Conservation (phyloP, 78 protist genomes). For the Dictyostelium intermedium region DNA sequence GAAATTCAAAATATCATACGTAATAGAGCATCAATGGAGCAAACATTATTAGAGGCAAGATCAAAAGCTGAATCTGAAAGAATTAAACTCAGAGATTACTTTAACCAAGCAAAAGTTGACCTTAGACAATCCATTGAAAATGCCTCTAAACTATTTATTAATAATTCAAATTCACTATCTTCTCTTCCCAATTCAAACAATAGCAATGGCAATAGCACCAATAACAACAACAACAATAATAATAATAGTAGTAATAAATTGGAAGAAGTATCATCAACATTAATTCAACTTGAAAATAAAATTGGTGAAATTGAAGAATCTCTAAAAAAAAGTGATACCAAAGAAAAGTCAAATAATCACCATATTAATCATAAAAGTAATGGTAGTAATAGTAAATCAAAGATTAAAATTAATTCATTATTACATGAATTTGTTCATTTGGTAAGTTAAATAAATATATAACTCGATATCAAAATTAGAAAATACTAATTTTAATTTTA, state of each 20-base stretch:
- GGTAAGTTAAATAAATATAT: too few species aligned
- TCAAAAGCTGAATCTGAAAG: constrained; percentile 24
- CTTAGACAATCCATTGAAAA: constrained; percentile 28
- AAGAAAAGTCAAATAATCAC: not conserved
- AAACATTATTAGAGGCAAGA: constrained; percentile 9
- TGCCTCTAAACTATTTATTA: not conserved
- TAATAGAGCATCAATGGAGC: constrained; percentile 27
- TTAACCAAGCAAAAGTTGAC: constrained; percentile 47
- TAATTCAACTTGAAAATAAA: constrained; percentile 23
- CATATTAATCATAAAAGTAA: not conserved
- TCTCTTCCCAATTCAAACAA: not conserved
- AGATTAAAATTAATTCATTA: constrained; percentile 7
- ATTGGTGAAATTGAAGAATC: constrained; percentile 48
- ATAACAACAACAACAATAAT: not conserved
- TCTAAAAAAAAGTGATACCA: not conserved
- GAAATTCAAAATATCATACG: constrained; percentile 8
- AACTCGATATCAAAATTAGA: too few species aligned
- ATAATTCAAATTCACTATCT: not conserved
- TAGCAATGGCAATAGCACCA: not conserved
- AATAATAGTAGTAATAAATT: constrained; percentile 5
- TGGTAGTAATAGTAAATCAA: not conserved
- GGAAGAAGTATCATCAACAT: constrained; percentile 29
- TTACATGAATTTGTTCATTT: constrained; percentile 29
- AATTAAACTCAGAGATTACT: constrained; percentile 6
- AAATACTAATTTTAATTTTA: not conserved